These are phyloP conservation scores for Apophysomyces variabilis DNA, from an alignment of 371 early-diverging fungal genomes.

Conservation along the genomic window DNA sequence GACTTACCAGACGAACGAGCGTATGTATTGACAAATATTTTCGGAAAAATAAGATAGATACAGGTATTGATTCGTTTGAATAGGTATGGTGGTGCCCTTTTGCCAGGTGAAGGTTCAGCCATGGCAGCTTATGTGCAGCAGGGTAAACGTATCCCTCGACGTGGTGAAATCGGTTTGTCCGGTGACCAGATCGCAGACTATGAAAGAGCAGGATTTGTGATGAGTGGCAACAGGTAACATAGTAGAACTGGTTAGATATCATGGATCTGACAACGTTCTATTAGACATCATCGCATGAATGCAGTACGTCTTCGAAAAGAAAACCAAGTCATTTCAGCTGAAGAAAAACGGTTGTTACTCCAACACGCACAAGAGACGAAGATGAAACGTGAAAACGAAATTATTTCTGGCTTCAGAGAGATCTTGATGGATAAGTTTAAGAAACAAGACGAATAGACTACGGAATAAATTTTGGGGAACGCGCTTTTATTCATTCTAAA, in stretches of 20 bases:
- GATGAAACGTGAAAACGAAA: slow-evolving; percentile 85
- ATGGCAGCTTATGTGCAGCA: slow-evolving; percentile 79
- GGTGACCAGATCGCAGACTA: slow-evolving; percentile 82
- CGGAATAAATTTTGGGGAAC: too few relatives aligned
- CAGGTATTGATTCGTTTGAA: slow-evolving; percentile 1
- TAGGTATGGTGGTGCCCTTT: slow-evolving; percentile 77
- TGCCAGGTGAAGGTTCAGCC: slow-evolving; percentile 60
- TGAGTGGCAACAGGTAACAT: slow-evolving; percentile 88
- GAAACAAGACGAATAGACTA: slow-evolving; percentile 23
- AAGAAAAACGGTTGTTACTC: slow-evolving; percentile 83
- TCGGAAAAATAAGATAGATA: not conserved
- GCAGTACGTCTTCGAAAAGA: slow-evolving; percentile 96
- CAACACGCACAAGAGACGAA: slow-evolving; percentile 85
- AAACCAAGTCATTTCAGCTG: slow-evolving; percentile 90
- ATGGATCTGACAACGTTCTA: not conserved
- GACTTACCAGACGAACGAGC: slow-evolving; percentile 58
- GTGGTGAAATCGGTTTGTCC: slow-evolving; percentile 95
- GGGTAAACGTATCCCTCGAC: slow-evolving; percentile 95
- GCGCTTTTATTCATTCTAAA: too few relatives aligned
- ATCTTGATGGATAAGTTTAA: slow-evolving; percentile 56
- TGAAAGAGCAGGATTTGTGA: slow-evolving; percentile 93
- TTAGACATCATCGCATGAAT: slow-evolving; percentile 91
- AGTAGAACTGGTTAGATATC: too few relatives aligned
- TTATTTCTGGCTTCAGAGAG: slow-evolving; percentile 85
- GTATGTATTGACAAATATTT: slow-evolving; percentile 27